Percentiles rank a stretch among this genome's conserved stretches.
Conservation (phyloP, 371 early-diverging fungal species). For the Zychaea mexicana region DNA sequence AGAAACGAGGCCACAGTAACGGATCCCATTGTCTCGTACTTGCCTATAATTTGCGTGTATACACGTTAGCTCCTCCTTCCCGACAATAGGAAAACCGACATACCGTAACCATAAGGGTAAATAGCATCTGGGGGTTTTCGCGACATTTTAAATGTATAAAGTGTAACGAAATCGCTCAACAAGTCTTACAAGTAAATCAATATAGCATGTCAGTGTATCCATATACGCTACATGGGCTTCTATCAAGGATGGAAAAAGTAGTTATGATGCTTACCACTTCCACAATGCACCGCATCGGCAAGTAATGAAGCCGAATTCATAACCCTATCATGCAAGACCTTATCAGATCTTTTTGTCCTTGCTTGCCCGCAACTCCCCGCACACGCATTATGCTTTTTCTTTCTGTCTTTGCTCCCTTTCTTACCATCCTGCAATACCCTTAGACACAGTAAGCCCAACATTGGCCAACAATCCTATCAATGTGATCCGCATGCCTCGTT, state of each 20-base stretch:
- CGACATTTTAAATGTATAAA: constrained; percentile 71
- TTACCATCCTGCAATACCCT: constrained; percentile 67
- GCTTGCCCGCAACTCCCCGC: not conserved
- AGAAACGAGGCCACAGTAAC: constrained; percentile 66
- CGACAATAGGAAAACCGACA: not conserved
- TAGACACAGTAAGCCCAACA: constrained; percentile 63
- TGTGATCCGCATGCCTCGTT: constrained; percentile 64
- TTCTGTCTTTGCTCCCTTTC: not conserved
- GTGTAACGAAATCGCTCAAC: constrained; percentile 68
- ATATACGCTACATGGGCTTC: no score
- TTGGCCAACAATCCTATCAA: constrained; percentile 67
- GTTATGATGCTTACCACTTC: constrained; percentile 48
- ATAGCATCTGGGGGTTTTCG: constrained; percentile 58
- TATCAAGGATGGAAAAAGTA: no score
- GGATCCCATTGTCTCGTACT: constrained; percentile 73
- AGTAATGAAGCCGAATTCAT: constrained; percentile 73
- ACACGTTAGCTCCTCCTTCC: not conserved
- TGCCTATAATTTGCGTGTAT: constrained; percentile 37
- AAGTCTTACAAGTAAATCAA: constrained; percentile 52
- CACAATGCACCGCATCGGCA: constrained; percentile 72
- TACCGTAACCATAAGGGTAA: constrained; percentile 73
- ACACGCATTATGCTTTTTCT: not conserved
- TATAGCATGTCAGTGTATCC: no score
- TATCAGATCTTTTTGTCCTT: not conserved
- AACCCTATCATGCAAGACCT: constrained; percentile 31